These are phyloP conservation scores for Aureobasidium zeae DNA, from an alignment of 2,329 filamentous ascomycete species.

Conservation along the genomic window DNA sequence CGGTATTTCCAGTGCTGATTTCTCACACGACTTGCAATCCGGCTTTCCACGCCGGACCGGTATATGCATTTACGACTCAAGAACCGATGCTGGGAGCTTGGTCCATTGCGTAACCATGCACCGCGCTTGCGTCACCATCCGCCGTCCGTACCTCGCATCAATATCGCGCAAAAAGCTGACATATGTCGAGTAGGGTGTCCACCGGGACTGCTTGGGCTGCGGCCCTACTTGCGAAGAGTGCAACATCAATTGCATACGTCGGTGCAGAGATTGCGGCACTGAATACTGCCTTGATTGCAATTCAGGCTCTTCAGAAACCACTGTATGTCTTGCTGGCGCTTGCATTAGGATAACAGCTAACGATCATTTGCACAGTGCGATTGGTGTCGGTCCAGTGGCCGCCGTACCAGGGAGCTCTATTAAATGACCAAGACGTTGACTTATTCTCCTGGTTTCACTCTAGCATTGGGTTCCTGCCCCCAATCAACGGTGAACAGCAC, in stretches of 20 bases:
- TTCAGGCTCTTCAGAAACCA: constrained; percentile 62
- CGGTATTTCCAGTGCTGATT: background rate
- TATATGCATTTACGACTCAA: constrained; percentile 9
- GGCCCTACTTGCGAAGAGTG: constrained; percentile 72
- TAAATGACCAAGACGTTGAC: no score
- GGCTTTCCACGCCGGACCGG: no score
- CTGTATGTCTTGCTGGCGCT: constrained; percentile 27
- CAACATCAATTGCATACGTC: constrained; percentile 59
- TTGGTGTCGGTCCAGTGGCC: constrained; percentile 31
- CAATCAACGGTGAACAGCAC: no score
- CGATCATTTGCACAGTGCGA: constrained; percentile 26
- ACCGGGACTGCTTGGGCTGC: constrained; percentile 75
- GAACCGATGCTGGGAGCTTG: constrained; percentile 1
- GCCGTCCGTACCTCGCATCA: constrained; percentile 23
- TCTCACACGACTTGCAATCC: no score
- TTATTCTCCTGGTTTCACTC: background rate
- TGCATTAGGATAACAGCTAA: background rate
- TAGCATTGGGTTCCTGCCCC: no score
- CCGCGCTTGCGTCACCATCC: constrained; percentile 16
- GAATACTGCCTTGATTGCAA: constrained; percentile 81
- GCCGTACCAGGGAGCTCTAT: constrained; percentile 30
- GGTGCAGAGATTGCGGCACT: constrained; percentile 62
- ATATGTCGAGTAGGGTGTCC: constrained; percentile 42
- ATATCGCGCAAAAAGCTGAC: constrained; percentile 1
- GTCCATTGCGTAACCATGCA: constrained; percentile 24